Base-by-base conservation (phyloP, 2,329 filamentous ascomycete species). In the Pseudogymnoascus sp. region DNA sequence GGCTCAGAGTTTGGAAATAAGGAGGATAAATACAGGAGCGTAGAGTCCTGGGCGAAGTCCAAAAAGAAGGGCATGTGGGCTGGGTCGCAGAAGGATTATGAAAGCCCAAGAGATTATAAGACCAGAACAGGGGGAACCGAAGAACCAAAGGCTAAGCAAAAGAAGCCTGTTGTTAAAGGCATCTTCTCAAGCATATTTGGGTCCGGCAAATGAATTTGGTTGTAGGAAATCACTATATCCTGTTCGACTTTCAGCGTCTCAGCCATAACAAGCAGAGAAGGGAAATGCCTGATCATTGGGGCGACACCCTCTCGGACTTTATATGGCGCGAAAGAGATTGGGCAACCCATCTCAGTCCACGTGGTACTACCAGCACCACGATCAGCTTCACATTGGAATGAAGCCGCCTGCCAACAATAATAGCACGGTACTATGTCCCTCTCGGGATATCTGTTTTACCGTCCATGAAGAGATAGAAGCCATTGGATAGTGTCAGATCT, bases 71-170 rank as follows among this genome's bases (percentile, higher is more conserved):
- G 90, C 0, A 84, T 97, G 78, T 97, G 94, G 94, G 80, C 82
- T 58, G 80, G 82, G 33, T 83, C 83, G 64, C 77, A 77, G 71
- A 80, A 79, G 66, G 75, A 80, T 64, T 87, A 87, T 72, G 92
- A 97, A 78, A 96, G 87, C 73, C 94, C 94, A 7, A 84, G 92
- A 68, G 88, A 91, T 64, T 99, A 91, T 76, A 99, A 99, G 79
- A 87, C 74, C 6, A 74, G 81, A 61, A 78, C 78, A 62, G 61
- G 71, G 63, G 62, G 74, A 71, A 63, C 62, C 65, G 66, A 64
- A 12, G 65, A 68, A 16, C 62, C 74, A 62, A 71, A 76, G 41
- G 69, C 74, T 19, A 67, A 70, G 4, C 68, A 76, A 35, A 68
- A 75, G 35, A 68, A 73, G 8, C 69, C 67, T 10, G 63, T 70